Conservation (phyloP, 1,284 basidiomycete genomes). For the Trichosporon inkin region DNA sequence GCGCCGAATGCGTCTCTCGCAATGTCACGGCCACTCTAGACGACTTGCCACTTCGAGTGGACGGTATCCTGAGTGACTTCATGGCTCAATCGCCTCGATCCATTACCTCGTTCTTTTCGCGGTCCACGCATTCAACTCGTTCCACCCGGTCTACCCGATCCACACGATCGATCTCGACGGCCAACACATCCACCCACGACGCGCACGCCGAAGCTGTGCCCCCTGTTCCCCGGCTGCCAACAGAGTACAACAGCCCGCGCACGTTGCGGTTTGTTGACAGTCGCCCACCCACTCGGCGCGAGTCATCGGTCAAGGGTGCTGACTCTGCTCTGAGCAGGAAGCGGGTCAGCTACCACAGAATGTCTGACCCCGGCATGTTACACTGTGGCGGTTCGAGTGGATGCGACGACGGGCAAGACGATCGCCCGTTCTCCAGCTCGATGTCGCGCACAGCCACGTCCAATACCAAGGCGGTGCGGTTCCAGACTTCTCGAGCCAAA, state of each 20-base stretch:
- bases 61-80: not conserved
- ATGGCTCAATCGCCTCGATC: not conserved
- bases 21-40: not conserved
- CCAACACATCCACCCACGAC: not conserved
- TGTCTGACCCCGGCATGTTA: not conserved
- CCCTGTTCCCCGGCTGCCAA: not conserved
- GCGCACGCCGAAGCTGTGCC: not conserved
- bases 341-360: not conserved
- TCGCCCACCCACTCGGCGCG: not conserved
- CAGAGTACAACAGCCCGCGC: not conserved
- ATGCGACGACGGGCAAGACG: not conserved
- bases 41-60: not conserved
- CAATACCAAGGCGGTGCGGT: not conserved
- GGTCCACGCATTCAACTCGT: not conserved
- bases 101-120: constrained; percentile 2
- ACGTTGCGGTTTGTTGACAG: not conserved
- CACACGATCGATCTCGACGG: not conserved
- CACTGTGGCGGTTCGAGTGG: not conserved
- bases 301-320: not conserved
- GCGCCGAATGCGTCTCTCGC: not conserved
- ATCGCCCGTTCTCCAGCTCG: not conserved
- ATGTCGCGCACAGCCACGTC: not conserved
- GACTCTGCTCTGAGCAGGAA: not conserved
- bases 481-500: not conserved
- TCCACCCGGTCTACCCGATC: not conserved